Evolutionary conservation across 139 green algal species (phyloP).

Genomic region (Closterium sp.): DNA sequence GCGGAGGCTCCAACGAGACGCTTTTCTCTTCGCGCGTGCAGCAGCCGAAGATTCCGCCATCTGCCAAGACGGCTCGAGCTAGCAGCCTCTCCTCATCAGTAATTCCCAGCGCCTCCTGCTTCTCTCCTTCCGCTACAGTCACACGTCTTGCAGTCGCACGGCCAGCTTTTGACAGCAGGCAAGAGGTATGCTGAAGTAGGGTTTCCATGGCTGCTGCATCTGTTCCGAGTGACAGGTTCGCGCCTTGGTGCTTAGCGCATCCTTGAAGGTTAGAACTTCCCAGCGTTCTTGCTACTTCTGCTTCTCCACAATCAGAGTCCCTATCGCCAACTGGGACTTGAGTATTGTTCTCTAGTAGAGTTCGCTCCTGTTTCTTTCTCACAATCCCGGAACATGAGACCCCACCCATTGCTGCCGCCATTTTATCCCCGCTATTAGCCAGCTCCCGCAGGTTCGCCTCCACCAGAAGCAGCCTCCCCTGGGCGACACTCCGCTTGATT

Average conservation of each 20-base stretch:
- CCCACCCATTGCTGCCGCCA: background rate
- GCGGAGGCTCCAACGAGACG: background rate
- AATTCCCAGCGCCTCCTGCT: background rate
- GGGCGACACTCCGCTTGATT: conserved; percentile 19
- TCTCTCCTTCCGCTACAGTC: background rate
- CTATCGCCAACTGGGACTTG: no score
- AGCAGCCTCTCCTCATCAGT: background rate
- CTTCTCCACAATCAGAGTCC: no score
- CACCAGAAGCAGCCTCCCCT: conserved; percentile 31
- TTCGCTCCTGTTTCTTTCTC: no score
- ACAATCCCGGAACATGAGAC: background rate
- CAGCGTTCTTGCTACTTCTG: no score
- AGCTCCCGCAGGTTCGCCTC: conserved; percentile 33
- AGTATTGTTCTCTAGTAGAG: no score
- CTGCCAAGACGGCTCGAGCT: background rate
- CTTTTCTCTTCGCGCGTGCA: background rate
- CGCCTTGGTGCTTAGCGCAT: background rate
- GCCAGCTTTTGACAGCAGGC: background rate
- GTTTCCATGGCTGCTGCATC: background rate
- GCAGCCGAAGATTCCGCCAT: background rate
- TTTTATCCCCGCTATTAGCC: background rate
- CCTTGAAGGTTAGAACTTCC: no score
- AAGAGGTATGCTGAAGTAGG: background rate
- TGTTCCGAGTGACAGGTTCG: background rate
- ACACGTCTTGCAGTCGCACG: background rate